Evolutionary conservation across 2,329 filamentous ascomycete species (phyloP).

Genomic region (Lasiodiplodia citricola): DNA sequence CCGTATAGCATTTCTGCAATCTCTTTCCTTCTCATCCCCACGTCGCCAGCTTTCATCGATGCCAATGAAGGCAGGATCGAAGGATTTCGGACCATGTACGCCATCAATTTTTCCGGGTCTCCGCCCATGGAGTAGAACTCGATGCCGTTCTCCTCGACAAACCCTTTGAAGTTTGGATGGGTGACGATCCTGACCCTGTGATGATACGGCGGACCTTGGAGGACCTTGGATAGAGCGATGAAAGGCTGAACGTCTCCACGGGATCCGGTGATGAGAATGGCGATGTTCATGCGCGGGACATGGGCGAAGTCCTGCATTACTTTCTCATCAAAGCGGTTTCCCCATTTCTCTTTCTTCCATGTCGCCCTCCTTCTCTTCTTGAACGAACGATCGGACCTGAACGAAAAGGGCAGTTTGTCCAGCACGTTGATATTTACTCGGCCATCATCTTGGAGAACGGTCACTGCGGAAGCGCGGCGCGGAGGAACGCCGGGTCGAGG

Average conservation of each 20-base stretch:
- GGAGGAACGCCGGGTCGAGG: not conserved
- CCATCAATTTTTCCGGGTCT: slow-evolving; percentile 81
- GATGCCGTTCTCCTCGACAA: slow-evolving; percentile 74
- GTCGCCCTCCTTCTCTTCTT: not conserved
- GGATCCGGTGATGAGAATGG: slow-evolving; percentile 83
- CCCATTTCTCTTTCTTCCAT: not conserved
- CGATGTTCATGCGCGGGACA: slow-evolving; percentile 66
- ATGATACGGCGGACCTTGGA: slow-evolving; percentile 69
- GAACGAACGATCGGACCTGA: not conserved
- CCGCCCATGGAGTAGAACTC: slow-evolving; percentile 84
- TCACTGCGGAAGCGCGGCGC: slow-evolving; percentile 4
- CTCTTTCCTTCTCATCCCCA: slow-evolving; percentile 67
- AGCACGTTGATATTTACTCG: slow-evolving; percentile 9
- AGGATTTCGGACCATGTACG: slow-evolving; percentile 86
- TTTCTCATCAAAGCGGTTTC: not conserved
- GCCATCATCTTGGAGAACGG: not conserved
- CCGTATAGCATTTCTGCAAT: slow-evolving; percentile 86
- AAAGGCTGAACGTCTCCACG: slow-evolving; percentile 84
- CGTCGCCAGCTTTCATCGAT: slow-evolving; percentile 74
- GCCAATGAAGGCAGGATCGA: slow-evolving; percentile 77
- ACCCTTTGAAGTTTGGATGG: slow-evolving; percentile 77
- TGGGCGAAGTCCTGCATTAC: not conserved
- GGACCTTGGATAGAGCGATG: slow-evolving; percentile 72
- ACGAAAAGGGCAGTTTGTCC: not conserved
- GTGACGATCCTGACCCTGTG: slow-evolving; percentile 80